These are phyloP conservation scores for Daldinia loculata DNA, from an alignment of 495 filamentous ascomycete genomes.

Conservation along the genomic window DNA sequence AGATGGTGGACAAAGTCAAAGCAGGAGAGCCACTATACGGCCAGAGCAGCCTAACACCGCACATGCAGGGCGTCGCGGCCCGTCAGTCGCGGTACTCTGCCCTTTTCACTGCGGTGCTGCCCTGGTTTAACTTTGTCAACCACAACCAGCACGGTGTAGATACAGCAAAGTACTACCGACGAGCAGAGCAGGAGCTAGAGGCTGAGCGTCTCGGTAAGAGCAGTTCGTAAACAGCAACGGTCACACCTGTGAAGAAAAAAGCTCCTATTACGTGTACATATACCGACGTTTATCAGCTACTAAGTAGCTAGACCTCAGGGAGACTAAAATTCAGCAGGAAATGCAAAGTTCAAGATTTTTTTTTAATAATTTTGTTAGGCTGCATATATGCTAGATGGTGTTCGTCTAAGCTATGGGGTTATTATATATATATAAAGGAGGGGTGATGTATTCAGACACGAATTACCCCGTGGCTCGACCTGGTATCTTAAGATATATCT, in stretches of 20 bases:
- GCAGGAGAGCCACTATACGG: constrained; percentile 91
- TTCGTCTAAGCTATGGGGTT: not conserved
- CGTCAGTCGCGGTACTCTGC: constrained; percentile 91
- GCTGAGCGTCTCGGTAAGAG: constrained; percentile 64
- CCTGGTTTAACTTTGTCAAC: constrained; percentile 98
- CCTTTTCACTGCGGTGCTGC: constrained; percentile 81
- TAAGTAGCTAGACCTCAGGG: constrained; percentile 4
- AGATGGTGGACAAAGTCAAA: constrained; percentile 97
- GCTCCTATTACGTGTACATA: constrained; percentile 27
- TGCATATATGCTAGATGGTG: not conserved
- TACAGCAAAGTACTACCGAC: constrained; percentile 96
- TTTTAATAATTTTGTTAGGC: not conserved
- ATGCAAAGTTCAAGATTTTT: constrained; percentile 4
- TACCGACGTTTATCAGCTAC: constrained; percentile 21
- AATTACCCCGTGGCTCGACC: not conserved
- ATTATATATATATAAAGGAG: not conserved
- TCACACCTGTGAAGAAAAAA: constrained; percentile 7
- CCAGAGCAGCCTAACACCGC: constrained; percentile 73
- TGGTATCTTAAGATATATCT: no score
- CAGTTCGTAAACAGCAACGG: constrained; percentile 10
- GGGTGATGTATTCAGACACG: not conserved
- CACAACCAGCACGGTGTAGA: constrained; percentile 97
- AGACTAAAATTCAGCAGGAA: constrained; percentile 11
- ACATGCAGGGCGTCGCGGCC: constrained; percentile 93
- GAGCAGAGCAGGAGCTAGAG: constrained; percentile 94